phyloP scores from a whole-genome alignment of 2,329 filamentous ascomycete species.

The Aspergillus vadensis region DNA sequence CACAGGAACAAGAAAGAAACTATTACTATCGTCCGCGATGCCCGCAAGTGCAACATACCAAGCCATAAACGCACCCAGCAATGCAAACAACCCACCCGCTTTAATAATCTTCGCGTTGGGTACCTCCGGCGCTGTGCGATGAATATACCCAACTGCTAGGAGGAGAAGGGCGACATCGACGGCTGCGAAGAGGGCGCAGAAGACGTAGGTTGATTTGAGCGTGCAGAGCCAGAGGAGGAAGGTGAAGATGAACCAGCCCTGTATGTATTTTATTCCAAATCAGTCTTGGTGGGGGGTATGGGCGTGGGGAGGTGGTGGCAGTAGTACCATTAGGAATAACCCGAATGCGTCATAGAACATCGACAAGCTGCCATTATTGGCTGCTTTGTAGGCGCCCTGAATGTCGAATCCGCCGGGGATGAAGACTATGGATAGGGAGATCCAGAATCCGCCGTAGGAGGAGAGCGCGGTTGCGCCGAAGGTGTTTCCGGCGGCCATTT shows the following conservation, averaged over 20 bases:
- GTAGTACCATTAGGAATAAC: constrained; percentile 62
- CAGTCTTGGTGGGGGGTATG: too few species aligned
- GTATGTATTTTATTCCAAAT: constrained; percentile 2
- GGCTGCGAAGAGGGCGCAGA: constrained; percentile 72
- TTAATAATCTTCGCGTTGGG: constrained; percentile 57
- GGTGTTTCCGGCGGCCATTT: constrained; percentile 77
- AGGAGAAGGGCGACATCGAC: constrained; percentile 73
- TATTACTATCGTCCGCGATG: constrained; percentile 65
- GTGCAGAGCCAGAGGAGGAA: constrained; percentile 70
- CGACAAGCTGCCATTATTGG: constrained; percentile 37
- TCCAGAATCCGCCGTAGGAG: constrained; percentile 80
- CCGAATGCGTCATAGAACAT: constrained; percentile 61
- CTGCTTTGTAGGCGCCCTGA: constrained; percentile 46
- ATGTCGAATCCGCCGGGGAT: constrained; percentile 66
- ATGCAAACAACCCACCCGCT: constrained; percentile 72
- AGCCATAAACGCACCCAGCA: constrained; percentile 73
- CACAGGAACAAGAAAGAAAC: constrained; percentile 87
- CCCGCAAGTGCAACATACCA: constrained; percentile 85
- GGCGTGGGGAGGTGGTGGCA: too few species aligned
- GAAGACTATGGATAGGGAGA: constrained; percentile 69
- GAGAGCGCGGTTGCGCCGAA: constrained; percentile 76
- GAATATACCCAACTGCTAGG: constrained; percentile 63
- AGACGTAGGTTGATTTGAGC: constrained; percentile 71
- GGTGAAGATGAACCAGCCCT: constrained; percentile 80
- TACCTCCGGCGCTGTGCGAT: constrained; percentile 46